A percentile compares a stretch with the other conserved stretches of the same genome.
Evolutionary conservation across 106 monocot species (phyloP).

Genomic region (Posidonia australis): DNA sequence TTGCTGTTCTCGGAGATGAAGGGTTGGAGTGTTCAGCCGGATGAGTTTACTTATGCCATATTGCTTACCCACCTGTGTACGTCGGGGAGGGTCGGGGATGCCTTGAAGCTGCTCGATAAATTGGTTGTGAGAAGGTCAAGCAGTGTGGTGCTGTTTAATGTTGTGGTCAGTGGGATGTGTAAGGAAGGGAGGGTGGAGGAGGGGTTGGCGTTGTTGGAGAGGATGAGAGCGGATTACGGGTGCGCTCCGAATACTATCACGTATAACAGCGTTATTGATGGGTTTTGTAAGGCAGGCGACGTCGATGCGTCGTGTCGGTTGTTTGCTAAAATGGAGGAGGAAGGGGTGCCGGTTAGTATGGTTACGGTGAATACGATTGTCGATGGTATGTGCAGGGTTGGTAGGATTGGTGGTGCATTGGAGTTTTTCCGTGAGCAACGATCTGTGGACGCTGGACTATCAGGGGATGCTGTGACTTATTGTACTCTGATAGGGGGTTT

Average conservation of each 20-base stretch:
- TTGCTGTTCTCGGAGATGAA: conserved; percentile 45
- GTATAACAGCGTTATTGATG: conserved; percentile 56
- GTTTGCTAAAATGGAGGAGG: conserved; percentile 35
- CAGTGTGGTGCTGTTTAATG: conserved; percentile 38
- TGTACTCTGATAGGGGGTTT: conserved; percentile 60
- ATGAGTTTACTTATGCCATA: conserved; percentile 46
- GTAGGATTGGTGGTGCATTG: conserved; percentile 38
- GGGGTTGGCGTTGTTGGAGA: conserved; percentile 21
- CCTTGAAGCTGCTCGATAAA: conserved; percentile 45
- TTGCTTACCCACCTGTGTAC: conserved; percentile 55
- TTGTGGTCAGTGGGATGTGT: conserved; percentile 54
- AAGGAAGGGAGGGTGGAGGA: conserved; percentile 49
- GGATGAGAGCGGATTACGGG: conserved; percentile 21
- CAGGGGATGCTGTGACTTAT: conserved; percentile 44
- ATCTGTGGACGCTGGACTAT: conserved; percentile 15
- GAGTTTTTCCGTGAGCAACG: conserved; percentile 40
- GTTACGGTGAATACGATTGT: conserved; percentile 60
- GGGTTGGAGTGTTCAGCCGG: conserved; percentile 17
- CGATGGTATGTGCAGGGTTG: conserved; percentile 51
- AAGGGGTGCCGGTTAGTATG: conserved; percentile 31
- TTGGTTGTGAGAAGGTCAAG: conserved; percentile 20
- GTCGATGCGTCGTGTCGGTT: conserved; percentile 29
- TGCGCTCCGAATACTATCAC: conserved; percentile 44
- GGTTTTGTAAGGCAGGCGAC: conserved; percentile 46
- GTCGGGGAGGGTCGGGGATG: conserved; percentile 34